Evolutionary conservation across 805 yeast genomes (phyloP), one percentile per base, ranked within the genome.

Genomic region (Yamadazyma insecticola): DNA sequence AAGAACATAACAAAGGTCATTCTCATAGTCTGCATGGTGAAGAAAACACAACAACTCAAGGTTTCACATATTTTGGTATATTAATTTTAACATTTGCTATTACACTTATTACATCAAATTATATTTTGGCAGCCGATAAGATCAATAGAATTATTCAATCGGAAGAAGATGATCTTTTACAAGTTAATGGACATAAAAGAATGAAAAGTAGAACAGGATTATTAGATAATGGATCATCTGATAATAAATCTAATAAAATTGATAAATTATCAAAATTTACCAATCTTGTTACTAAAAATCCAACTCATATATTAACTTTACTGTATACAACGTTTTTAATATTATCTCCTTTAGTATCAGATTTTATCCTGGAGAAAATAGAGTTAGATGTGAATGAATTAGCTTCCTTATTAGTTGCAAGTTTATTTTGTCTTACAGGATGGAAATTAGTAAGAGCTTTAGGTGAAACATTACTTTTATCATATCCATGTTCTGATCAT

Each of bases 391-490:
- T 72, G 22, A 65, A 67, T 36, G 76, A 72, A 36, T 45, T 63
- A 6, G 66, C 74, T 4, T 64, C 76, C 0, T 47, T 72, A 23
- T 39, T 59, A 2, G 70, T 72, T 9, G 70, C 79, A 0, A 28
- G 57, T 1, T 39, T 71, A 17, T 56, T 74, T 11, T 64, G 72
- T 39, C 59, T 58, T 29, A 64, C 69, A 37, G 78, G 78, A 0
- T 72, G 76, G 74, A 58, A 53, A 27, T 57, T 78, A 32, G 76
- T 76, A 6, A 63, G 61, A 32, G 55, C 65, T 11, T 53, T 78
- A 11, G 78, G 81, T 0, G 70, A 69, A 3, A 67, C 76, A 7
- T 55, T 79, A 13, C 48, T 79, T 19, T 47, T 79, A 16, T 68
- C 76, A 9, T 74, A 66, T 35, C 84, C 84, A 2, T 57, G 56